Base-by-base conservation (phyloP, 2,329 filamentous ascomycete species). In the Fusarium tjaetaba region DNA sequence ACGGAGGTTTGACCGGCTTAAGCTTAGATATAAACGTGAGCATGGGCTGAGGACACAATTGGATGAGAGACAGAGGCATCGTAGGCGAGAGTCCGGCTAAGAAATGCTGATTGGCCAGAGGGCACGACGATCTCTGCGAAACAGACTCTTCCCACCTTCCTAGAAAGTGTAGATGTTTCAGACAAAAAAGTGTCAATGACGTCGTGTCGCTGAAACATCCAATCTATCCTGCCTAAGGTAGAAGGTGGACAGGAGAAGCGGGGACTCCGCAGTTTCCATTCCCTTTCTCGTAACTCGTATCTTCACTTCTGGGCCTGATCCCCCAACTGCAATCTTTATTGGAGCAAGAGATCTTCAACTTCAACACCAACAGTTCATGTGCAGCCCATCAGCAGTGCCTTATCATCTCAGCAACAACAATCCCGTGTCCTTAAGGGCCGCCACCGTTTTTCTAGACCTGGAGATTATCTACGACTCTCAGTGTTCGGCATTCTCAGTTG, bases 21-120 rank as follows among this genome's bases (percentile, higher is more conserved):
- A 77, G 72, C 72, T 70, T 75, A 66, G 53, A 61, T 59, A 43
- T 34, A 72, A 48, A 52, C 64, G 38, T 34, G 51, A 57, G 26
- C n/a, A 65, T 70, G 61, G 70, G 61, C 59, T 53, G 65, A 65
- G 60, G 61, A 28, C 51, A 70, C 36, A 26, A 41, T 74, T 74
- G 39, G 26, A 43, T 49, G 53, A 41, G 51, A 10, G 34, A 55
- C 45, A 30, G 28, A 22, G 26, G 26, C 45, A 48, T n/a, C 45
- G 16, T 30, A 57, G 61, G 52, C 61, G 41, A 65, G 65, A 34
- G 24, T 56, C 22, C n/a, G 20, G 51, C 26, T 15, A 18, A 14
- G 49, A 26, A 22, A 20, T 34, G 16, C 20, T 24, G n/a, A 55
- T 56, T 34, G 34, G 48, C 43, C 41, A 39, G 30, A 49, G 41